phyloP scores from a whole-genome alignment of 2,329 filamentous ascomycete species.

The Scedosporium apiospermum region DNA sequence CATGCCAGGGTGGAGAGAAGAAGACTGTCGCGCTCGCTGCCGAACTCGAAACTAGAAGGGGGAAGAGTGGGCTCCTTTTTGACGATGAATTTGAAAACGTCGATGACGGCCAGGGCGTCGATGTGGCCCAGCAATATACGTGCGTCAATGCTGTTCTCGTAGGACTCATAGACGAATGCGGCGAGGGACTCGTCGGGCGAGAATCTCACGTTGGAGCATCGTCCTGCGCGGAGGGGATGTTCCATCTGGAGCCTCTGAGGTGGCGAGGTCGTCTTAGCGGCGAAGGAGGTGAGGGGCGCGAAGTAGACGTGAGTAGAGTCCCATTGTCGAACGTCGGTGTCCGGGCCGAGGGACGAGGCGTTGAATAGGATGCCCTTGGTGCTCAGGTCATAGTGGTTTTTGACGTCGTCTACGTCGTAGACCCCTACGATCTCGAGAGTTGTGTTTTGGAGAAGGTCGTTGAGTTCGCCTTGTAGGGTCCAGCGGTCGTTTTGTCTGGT shows the following conservation, averaged over 20 bases:
- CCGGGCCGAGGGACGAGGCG: conserved; percentile 10
- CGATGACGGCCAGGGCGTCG: conserved; percentile 16
- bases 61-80: conserved; percentile 18
- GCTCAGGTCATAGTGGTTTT: conserved; percentile 22
- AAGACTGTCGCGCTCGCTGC: conserved; percentile 20
- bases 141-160: conserved; percentile 14
- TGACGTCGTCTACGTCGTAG: conserved; percentile 15
- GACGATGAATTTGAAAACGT: conserved; percentile 19
- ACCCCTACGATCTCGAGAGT: conserved; percentile 20
- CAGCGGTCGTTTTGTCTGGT: conserved; percentile 17
- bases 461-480: conserved; percentile 18
- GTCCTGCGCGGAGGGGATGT: conserved; percentile 8
- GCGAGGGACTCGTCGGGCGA: conserved; percentile 26
- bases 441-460: conserved; percentile 21
- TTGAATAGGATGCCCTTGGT: conserved; percentile 24
- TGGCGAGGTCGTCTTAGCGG: conserved; percentile 8
- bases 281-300: conserved; percentile 23
- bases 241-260: conserved; percentile 15
- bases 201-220: conserved; percentile 20
- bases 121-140: conserved; percentile 22
- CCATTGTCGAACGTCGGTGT: conserved; percentile 1
- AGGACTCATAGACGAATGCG: conserved; percentile 21
- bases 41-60: conserved; percentile 24
- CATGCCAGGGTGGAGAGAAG: conserved; percentile 23
- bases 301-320: conserved; percentile 20